A percentile compares a stretch with the other conserved stretches of the same genome.
phyloP scores from a whole-genome alignment of 371 early-diverging fungal species.

The Mucor sp. region DNA sequence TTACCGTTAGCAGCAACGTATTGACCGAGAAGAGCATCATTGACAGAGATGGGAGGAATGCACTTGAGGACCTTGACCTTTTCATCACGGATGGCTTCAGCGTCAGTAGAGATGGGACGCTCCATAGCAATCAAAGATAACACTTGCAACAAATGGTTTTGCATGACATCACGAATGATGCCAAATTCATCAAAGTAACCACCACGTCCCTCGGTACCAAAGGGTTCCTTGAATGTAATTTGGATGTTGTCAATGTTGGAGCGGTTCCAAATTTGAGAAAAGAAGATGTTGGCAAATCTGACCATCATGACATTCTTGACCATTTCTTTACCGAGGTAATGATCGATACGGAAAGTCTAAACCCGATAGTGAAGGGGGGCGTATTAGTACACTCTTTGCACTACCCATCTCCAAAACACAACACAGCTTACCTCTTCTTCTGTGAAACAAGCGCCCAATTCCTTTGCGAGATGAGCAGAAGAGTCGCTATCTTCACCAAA shows the following conservation, averaged over 20 bases:
- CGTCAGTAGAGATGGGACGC: slow-evolving; percentile 76
- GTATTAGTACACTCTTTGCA: too few relatives aligned
- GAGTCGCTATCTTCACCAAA: slow-evolving; percentile 91
- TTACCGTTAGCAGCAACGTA: slow-evolving; percentile 77
- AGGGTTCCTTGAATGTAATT: slow-evolving; percentile 97
- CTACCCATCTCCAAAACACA: neutral
- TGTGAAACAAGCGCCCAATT: slow-evolving; percentile 74
- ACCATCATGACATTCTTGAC: slow-evolving; percentile 78
- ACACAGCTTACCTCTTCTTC: slow-evolving; percentile 83
- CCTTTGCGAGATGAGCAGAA: slow-evolving; percentile 68
- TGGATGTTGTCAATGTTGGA: slow-evolving; percentile 90
- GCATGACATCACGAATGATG: slow-evolving; percentile 99
- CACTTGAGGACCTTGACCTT: slow-evolving; percentile 86
- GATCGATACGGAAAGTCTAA: slow-evolving; percentile 96
- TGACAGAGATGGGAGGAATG: slow-evolving; percentile 74
- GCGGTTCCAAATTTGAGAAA: slow-evolving; percentile 92
- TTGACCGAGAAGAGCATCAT: slow-evolving; percentile 88
- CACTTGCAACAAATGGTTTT: slow-evolving; percentile 93
- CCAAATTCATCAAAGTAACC: slow-evolving; percentile 99
- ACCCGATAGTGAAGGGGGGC: too few relatives aligned
- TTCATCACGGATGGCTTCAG: slow-evolving; percentile 90
- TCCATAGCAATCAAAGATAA: slow-evolving; percentile 92
- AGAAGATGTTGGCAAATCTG: slow-evolving; percentile 93
- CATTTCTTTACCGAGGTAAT: slow-evolving; percentile 99
- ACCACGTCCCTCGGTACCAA: slow-evolving; percentile 98